phyloP scores from a whole-genome alignment of 2,329 filamentous ascomycete genomes.

The Neonectria ditissima region DNA sequence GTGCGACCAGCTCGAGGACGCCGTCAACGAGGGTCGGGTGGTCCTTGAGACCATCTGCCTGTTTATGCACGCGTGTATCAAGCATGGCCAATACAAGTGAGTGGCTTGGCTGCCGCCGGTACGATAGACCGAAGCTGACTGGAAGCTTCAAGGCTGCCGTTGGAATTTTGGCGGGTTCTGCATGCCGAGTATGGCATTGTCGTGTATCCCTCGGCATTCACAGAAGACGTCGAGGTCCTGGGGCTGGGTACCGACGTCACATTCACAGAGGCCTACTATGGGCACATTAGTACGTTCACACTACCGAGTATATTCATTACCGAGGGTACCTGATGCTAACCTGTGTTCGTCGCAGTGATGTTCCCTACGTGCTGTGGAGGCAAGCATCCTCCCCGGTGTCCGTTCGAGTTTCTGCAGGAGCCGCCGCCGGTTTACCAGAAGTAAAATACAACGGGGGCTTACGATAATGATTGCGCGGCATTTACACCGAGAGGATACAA shows the following conservation, averaged over 20 bases:
- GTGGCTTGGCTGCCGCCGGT: neutral
- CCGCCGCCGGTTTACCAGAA: constrained; percentile 52
- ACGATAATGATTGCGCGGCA: constrained; percentile 12
- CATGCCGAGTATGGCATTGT: constrained; percentile 55
- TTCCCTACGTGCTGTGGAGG: constrained; percentile 45
- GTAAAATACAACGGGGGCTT: constrained; percentile 23
- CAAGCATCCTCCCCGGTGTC: constrained; percentile 51
- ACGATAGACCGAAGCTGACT: constrained; percentile 22
- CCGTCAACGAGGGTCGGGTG: constrained; percentile 48
- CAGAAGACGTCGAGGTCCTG: constrained; percentile 49
- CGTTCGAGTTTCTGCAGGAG: constrained; percentile 53
- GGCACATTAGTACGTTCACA: constrained; percentile 50
- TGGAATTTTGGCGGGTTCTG: constrained; percentile 54
- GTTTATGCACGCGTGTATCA: constrained; percentile 55
- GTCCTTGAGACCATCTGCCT: constrained; percentile 55
- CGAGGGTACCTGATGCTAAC: constrained; percentile 24
- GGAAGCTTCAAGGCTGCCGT: constrained; percentile 45
- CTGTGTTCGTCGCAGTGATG: constrained; percentile 48
- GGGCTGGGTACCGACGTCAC: constrained; percentile 50
- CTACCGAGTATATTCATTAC: neutral
- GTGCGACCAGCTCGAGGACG: constrained; percentile 49
- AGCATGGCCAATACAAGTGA: constrained; percentile 53
- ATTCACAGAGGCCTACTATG: constrained; percentile 53
- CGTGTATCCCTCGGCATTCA: constrained; percentile 55
- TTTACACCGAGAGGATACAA: neutral